phyloP scores from a whole-genome alignment of 176 grass and related monocot genomes.

The Eleusine coracana region DNA sequence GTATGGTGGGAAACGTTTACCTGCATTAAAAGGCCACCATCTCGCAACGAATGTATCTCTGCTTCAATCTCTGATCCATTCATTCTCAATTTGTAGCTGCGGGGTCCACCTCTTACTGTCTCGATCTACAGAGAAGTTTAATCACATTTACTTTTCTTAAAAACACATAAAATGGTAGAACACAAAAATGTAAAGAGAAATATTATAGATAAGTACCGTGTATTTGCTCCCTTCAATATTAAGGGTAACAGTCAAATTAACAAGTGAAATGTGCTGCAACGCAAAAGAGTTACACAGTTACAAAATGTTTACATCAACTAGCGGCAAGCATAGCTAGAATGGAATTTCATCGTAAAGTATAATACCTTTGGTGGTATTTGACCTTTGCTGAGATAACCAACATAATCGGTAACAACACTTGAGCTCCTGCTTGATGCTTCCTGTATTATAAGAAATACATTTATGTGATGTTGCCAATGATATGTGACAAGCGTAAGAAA shows the following conservation, averaged over 20 bases:
- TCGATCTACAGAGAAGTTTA: constrained; percentile 62
- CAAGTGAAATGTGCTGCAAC: constrained; percentile 98
- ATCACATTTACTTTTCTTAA: constrained; percentile 38
- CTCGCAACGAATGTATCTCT: constrained; percentile 91
- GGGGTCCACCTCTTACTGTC: constrained; percentile 81
- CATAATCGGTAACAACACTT: constrained; percentile 78
- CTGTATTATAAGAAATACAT: constrained; percentile 58
- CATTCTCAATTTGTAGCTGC: constrained; percentile 92
- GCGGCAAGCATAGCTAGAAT: constrained; percentile 28
- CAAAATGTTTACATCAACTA: constrained; percentile 23
- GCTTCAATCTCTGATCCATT: constrained; percentile 88
- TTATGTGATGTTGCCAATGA: constrained; percentile 21
- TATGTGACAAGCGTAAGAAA: constrained; percentile 24
- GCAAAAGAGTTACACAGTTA: constrained; percentile 39
- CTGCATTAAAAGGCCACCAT: constrained; percentile 99
- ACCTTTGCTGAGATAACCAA: constrained; percentile 97
- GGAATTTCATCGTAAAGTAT: constrained; percentile 43
- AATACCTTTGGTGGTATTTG: constrained; percentile 98
- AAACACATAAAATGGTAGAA: constrained; percentile 15
- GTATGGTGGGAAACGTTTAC: constrained; percentile 47
- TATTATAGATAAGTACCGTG: constrained; percentile 65
- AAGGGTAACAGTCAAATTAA: constrained; percentile 87
- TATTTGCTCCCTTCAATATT: constrained; percentile 99
- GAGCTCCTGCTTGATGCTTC: constrained; percentile 96
- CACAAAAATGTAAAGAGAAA: constrained; percentile 35